Conservation (phyloP, 352 stramenopile genomes). For the Chrysophaeum taylorii region DNA sequence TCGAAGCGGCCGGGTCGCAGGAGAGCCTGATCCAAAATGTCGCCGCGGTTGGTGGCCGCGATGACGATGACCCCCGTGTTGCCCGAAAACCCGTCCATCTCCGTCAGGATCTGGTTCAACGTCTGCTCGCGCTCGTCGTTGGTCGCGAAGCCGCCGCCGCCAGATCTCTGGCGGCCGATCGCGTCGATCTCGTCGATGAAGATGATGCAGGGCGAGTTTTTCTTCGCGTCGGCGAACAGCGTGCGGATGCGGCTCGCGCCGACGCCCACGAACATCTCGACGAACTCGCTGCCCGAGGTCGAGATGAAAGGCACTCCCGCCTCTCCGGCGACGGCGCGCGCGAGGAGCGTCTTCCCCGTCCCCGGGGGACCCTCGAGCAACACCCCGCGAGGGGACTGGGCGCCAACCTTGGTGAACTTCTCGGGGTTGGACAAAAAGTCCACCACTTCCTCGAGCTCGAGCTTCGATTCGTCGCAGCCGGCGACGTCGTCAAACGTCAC, state of each 20-base stretch:
- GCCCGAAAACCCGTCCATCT: conserved; percentile 68
- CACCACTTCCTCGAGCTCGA: conserved; percentile 81
- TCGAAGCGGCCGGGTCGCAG: conserved; percentile 89
- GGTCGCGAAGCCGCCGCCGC: conserved; percentile 46
- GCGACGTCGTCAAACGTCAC: conserved; percentile 80
- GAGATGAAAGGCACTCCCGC: conserved; percentile 84
- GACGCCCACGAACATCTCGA: conserved; percentile 89
- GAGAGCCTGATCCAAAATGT: conserved; percentile 86
- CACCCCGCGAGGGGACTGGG: conserved; percentile 74
- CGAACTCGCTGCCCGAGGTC: conserved; percentile 87
- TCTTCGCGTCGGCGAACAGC: conserved; percentile 80
- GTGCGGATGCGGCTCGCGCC: conserved; percentile 80
- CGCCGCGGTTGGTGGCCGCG: conserved; percentile 85
- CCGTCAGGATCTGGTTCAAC: conserved; percentile 65
- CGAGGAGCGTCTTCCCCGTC: conserved; percentile 84
- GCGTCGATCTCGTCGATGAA: conserved; percentile 96
- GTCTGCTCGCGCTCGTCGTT: conserved; percentile 63
- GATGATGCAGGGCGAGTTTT: conserved; percentile 89
- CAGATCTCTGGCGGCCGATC: conserved; percentile 81
- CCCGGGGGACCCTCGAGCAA: conserved; percentile 82
- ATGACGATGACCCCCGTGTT: conserved; percentile 88
- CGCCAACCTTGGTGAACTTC: conserved; percentile 79
- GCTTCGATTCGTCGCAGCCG: conserved; percentile 77
- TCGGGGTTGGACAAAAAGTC: conserved; percentile 80
- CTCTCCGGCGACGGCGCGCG: conserved; percentile 79